A percentile compares a stretch with the other conserved stretches of the same genome.
These are phyloP conservation scores for Polytrichum formosum DNA, from an alignment of 225 moss, liverwort and hornwort species.

Conservation along the genomic window DNA sequence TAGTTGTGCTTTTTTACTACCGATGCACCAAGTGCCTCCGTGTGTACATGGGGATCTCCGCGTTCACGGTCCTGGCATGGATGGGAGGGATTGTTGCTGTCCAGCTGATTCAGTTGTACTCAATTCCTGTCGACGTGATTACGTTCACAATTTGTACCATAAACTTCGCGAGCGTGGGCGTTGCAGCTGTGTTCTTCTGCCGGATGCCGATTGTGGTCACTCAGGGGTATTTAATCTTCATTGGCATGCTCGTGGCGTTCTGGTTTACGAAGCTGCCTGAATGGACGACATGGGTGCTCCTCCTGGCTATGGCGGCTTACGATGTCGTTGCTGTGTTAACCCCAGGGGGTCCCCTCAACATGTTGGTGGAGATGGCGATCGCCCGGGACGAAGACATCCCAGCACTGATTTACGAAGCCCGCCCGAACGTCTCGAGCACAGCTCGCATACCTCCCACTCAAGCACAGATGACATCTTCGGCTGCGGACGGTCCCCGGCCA, in stretches of 20 bases:
- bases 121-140: constrained; percentile 75
- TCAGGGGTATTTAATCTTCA: constrained; percentile 82
- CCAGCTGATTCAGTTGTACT: constrained; percentile 59
- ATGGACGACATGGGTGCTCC: constrained; percentile 97
- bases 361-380: constrained; percentile 92
- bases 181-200: constrained; percentile 85
- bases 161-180: constrained; percentile 90
- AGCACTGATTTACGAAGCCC: constrained; percentile 91
- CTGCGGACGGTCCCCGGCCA: constrained; percentile 18
- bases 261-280: constrained; percentile 98
- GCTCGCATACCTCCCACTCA: constrained; percentile 39
- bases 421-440: constrained; percentile 36
- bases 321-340: constrained; percentile 88
- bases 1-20: constrained; percentile 83
- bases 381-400: constrained; percentile 96
- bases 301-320: constrained; percentile 92
- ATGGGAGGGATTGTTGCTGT: constrained; percentile 81
- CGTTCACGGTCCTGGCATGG: constrained; percentile 83
- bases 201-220: constrained; percentile 92
- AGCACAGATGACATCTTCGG: constrained; percentile 17
- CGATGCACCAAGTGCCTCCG: constrained; percentile 73
- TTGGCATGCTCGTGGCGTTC: constrained; percentile 88
- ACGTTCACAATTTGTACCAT: constrained; percentile 63
- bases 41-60: constrained; percentile 87
- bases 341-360: constrained; percentile 91